Conservation (phyloP, 352 stramenopile species). For the Phytopythium cucurbitacearum region DNA sequence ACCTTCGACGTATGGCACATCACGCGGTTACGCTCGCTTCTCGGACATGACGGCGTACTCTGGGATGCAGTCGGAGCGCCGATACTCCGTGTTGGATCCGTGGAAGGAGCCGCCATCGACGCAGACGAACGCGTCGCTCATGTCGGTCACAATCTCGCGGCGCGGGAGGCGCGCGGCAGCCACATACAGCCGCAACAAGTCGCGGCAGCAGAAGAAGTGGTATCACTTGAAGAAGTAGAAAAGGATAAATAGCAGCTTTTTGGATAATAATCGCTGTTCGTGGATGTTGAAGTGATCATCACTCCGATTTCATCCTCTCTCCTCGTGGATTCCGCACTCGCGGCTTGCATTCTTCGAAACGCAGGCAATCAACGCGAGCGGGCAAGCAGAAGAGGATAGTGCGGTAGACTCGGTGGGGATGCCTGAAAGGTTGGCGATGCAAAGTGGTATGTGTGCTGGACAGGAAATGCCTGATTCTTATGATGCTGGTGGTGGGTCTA, state of each 20-base stretch:
- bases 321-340: too few species aligned
- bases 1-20: neutral
- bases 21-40: slow-evolving; percentile 5
- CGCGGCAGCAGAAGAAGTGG: slow-evolving; percentile 47
- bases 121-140: slow-evolving; percentile 58
- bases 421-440: too few species aligned
- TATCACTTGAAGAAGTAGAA: slow-evolving; percentile 4
- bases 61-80: slow-evolving; percentile 38
- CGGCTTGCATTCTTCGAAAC: too few species aligned
- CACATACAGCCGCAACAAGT: slow-evolving; percentile 64
- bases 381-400: too few species aligned
- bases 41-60: slow-evolving; percentile 27
- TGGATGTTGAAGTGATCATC: slow-evolving; percentile 49
- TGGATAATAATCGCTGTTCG: neutral
- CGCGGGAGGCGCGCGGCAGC: slow-evolving; percentile 54
- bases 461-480: too few species aligned
- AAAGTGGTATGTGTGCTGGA: too few species aligned
- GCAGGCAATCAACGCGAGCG: too few species aligned
- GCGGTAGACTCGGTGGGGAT: too few species aligned
- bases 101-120: slow-evolving; percentile 59
- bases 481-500: too few species aligned
- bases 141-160: slow-evolving; percentile 63
- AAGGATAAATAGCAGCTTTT: neutral
- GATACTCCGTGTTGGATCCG: slow-evolving; percentile 68
- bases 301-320: slow-evolving; percentile 21